A percentile compares a stretch with the other conserved stretches of the same genome.
These are phyloP conservation scores for Chalaropsis thielavioides DNA, from an alignment of 2,329 filamentous ascomycete species.

Conservation along the genomic window DNA sequence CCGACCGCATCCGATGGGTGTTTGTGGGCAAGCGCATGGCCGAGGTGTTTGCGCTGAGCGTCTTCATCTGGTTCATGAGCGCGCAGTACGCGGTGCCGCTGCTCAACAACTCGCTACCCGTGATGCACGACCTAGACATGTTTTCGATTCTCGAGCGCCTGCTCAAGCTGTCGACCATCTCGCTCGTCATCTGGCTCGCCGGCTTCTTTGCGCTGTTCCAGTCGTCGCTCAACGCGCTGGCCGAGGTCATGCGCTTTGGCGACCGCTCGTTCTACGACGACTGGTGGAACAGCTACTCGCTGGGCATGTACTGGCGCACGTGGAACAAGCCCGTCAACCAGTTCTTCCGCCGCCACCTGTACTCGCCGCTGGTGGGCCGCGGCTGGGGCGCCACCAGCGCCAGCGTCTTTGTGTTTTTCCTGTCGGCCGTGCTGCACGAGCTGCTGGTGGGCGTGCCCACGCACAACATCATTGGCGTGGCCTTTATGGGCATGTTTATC, in stretches of 20 bases:
- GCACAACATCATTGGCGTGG: conserved; percentile 84
- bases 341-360: conserved; percentile 92
- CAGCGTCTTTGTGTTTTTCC: conserved; percentile 68
- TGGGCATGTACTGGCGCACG: conserved; percentile 82
- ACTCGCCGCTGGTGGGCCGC: conserved; percentile 70
- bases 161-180: conserved; percentile 91
- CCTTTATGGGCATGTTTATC: conserved; percentile 84
- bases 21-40: conserved; percentile 73
- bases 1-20: conserved; percentile 63
- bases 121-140: conserved; percentile 67
- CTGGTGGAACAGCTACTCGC: conserved; percentile 89
- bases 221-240: conserved; percentile 76
- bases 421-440: conserved; percentile 84
- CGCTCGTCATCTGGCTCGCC: conserved; percentile 88
- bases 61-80: conserved; percentile 89
- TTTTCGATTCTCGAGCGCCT: conserved; percentile 74
- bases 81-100: conserved; percentile 91
- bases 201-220: conserved; percentile 97
- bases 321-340: conserved; percentile 98
- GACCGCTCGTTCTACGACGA: conserved; percentile 92
- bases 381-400: conserved; percentile 60
- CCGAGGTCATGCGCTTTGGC: conserved; percentile 78
- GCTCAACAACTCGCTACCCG: conserved; percentile 75
- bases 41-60: conserved; percentile 62
- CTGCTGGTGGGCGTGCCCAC: conserved; percentile 86